Evolutionary conservation across 2,329 filamentous ascomycete genomes (phyloP).

Genomic region (Leptodontidium sp.): DNA sequence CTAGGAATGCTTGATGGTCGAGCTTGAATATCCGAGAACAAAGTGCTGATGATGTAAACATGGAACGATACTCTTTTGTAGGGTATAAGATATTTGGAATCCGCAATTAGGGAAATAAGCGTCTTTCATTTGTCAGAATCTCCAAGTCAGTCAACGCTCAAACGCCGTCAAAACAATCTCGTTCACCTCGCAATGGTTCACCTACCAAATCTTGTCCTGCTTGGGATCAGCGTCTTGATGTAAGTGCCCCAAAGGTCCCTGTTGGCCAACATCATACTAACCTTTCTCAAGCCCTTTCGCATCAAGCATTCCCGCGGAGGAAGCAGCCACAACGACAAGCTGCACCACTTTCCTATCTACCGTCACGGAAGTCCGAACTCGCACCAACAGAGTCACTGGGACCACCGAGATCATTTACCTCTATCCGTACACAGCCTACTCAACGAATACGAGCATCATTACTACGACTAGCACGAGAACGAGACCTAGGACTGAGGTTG

Average conservation of each 20-base stretch:
- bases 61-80: too few relatives aligned
- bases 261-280: neutral
- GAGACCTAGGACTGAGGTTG: conserved; percentile 8
- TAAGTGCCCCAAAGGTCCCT: neutral
- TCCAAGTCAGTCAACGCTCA: neutral
- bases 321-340: conserved; percentile 11
- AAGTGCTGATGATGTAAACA: too few relatives aligned
- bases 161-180: neutral
- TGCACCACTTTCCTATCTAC: conserved; percentile 5
- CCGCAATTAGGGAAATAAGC: too few relatives aligned
- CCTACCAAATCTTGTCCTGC: neutral
- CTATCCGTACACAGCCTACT: conserved; percentile 6
- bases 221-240: neutral
- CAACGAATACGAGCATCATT: conserved; percentile 14
- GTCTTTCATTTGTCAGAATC: too few relatives aligned
- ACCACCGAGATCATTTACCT: conserved; percentile 1
- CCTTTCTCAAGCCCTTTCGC: neutral
- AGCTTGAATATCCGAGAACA: neutral
- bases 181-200: conserved; percentile 6
- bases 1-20: neutral
- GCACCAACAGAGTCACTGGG: neutral
- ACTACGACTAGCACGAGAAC: conserved; percentile 13
- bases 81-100: neutral
- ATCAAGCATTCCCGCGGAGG: neutral
- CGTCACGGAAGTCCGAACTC: neutral